phyloP scores from a whole-genome alignment of 441 rosid genomes.

The Breynia disticha region DNA sequence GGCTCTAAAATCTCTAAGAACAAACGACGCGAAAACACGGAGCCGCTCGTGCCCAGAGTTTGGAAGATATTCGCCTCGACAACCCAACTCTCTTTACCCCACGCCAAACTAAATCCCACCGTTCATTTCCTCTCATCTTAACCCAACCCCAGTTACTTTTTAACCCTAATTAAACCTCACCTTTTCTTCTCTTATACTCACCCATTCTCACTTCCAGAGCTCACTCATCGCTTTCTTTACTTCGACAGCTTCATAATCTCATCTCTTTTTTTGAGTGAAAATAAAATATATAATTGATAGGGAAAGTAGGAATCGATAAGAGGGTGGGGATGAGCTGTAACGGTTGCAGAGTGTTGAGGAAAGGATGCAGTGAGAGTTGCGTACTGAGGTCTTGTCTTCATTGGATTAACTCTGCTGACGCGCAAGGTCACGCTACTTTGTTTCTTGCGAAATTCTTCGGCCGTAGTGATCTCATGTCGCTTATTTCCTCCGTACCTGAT shows the following conservation, averaged over 20 bases:
- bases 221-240: not conserved
- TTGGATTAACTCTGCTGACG: conserved; percentile 44
- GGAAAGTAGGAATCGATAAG: not conserved
- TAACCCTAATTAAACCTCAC: not conserved
- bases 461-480: conserved; percentile 53
- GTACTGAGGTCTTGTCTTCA: conserved; percentile 37
- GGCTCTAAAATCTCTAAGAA: conserved; percentile 13
- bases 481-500: conserved; percentile 43
- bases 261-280: not conserved
- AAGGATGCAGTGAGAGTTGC: conserved; percentile 51
- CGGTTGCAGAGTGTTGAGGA: conserved; percentile 54
- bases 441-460: conserved; percentile 63
- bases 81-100: conserved; percentile 5
- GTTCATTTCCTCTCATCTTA: conserved; percentile 9
- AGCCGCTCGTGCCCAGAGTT: conserved; percentile 62
- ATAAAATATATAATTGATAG: not conserved
- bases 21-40: conserved; percentile 52
- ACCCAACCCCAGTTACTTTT: conserved; percentile 24
- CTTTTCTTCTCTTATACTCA: not conserved
- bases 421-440: conserved; percentile 55
- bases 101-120: conserved; percentile 18
- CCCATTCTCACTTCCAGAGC: not conserved
- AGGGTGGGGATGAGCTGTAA: conserved; percentile 47
- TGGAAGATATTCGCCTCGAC: conserved; percentile 41
- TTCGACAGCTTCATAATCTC: not conserved